Base-by-base conservation (phyloP, 73 alveolate species). In the Tetrahymena malaccensis region DNA sequence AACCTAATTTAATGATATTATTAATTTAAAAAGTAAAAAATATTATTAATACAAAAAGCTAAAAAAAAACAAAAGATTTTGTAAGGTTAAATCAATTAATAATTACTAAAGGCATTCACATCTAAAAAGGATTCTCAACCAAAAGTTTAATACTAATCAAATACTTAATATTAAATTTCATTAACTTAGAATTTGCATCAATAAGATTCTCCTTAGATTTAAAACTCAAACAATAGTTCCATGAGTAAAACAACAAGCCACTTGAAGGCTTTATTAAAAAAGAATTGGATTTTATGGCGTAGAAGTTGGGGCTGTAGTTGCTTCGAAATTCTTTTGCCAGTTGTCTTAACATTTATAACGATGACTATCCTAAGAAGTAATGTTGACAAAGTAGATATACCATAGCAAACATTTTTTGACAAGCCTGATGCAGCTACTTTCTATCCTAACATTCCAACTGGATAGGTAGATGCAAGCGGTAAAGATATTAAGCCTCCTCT, bases 271-370 rank as follows among this genome's bases (percentile, higher is more conserved):
- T 96, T 98, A 22, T 94, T 95, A 40, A 96, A 97, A 58, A 98
- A 98, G 96, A 98, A 98, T 95, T 93, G 97, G 93, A 97, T 97
- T 19, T 93, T 96, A 35, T 97, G 98, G 98, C 96, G 96, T 57
- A 70, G 99, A 57, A 93, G 95, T 70, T 58, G 94, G 85, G 58
- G 94, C 43, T 97, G 98, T 34, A 97, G 99, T 6, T 38, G 94
- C 38, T 97, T 96, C 56, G 99, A 98, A 94, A 37, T 98, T 33
- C 84, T 93, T 44, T 97, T 96, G 38, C 99, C 99, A 33, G 95
- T 97, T 19, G 22, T 98, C 13, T 97, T 98, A 85, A 96, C 98
- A 94, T 55, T 97, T 10, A 85, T 96, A 1, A 43, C 93, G 0
- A 70, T 70, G 89, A 70, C 34, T 3, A 70, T 70, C 19, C 89